Evolutionary conservation across 2,329 filamentous ascomycete species (phyloP).

Genomic region (Ceratocystis destructans): DNA sequence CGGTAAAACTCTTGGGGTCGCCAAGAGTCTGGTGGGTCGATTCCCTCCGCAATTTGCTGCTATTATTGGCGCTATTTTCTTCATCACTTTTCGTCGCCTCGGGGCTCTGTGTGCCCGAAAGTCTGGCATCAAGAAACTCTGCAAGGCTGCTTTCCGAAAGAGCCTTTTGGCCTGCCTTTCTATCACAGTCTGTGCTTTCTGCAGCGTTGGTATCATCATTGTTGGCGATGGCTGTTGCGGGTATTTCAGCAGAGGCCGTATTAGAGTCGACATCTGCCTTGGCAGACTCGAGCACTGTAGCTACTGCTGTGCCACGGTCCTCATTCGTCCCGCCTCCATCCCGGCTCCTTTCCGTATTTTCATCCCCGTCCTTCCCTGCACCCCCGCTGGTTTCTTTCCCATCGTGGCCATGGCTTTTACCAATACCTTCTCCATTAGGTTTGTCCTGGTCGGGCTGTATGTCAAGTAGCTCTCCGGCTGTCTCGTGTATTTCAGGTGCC

Average conservation of each 20-base stretch:
- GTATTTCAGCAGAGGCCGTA: background rate
- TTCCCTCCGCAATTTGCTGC: background rate
- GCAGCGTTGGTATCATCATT: background rate
- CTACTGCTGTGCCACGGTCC: too few species aligned
- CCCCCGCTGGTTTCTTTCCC: too few species aligned
- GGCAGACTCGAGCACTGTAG: background rate
- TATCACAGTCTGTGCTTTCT: background rate
- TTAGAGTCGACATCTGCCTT: background rate
- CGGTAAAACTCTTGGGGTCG: background rate
- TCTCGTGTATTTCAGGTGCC: background rate
- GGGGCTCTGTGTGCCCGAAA: background rate
- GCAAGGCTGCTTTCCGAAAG: background rate
- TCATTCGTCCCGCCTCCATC: too few species aligned
- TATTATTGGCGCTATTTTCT: background rate
- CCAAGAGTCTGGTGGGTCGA: background rate
- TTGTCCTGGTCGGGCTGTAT: too few species aligned
- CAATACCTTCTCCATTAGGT: too few species aligned
- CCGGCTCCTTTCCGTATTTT: background rate
- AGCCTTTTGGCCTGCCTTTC: background rate
- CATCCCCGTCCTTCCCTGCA: background rate
- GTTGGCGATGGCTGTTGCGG: background rate
- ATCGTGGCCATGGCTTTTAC: too few species aligned
- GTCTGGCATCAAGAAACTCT: background rate
- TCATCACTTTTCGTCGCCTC: too few species aligned
- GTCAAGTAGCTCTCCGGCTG: background rate